Base-by-base conservation (phyloP, 768 basidiomycete genomes). In the Russula lepida region DNA sequence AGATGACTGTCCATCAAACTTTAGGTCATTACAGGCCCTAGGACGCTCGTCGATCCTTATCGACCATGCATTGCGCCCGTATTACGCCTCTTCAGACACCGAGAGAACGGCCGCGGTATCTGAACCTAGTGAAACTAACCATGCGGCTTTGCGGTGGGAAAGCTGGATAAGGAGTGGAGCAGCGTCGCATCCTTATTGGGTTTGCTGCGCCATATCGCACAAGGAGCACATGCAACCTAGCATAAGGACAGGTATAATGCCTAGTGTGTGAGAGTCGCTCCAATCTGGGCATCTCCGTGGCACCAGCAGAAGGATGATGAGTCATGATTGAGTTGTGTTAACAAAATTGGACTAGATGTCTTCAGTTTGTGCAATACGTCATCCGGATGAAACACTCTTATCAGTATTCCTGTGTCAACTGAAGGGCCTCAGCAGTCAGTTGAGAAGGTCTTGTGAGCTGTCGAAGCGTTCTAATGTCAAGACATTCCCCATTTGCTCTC, bases 91-190 rank as follows among this genome's bases (percentile, higher is more conserved):
- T 52, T 39, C 44, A 30, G 41, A 52, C 32, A 46, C 56, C 61
- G 56, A 58, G 51, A 49, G 19, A 15, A 54, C 30, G 61, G 61
- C 28, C 35, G 12, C 12, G n/a, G 23, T 25, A 54, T 41, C 37
- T 27, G 23, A 23, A 54, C 35, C 44, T 23, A 21, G 57, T 49
- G 17, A 7, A 21, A 30, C 46, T 50, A 17, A 27, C 46, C 57
- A 58, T 33, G 52, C 32, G 52, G n/a, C 27, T 41, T 62, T 63
- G 37, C 37, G 39, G 52, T 63, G 56, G 46, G 62, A 63, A 63
- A n/a, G 23, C 17, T 19, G 21, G 51, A 49, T 43, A 41, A 33
- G 28, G 28, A 54, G 41, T 28, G 28, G 35, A 52, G 56, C 28
- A 54, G 41, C 30, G 37, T 53, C 46, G 30, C 57, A 35, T 23